Base-by-base conservation (phyloP, 2,329 filamentous ascomycete genomes). In the Scedosporium apiospermum region DNA sequence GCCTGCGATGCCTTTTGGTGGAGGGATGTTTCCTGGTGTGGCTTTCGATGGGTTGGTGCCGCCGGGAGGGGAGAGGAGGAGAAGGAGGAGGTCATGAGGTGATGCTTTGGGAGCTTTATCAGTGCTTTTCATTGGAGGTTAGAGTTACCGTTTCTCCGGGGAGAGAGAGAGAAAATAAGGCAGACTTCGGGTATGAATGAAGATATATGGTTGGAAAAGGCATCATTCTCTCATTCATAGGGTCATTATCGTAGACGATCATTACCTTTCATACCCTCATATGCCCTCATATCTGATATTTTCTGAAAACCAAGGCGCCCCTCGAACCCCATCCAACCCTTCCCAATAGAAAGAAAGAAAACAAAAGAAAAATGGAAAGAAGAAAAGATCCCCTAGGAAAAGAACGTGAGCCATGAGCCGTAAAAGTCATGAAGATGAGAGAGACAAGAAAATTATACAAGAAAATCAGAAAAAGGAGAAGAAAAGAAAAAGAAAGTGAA, bases 31-130 rank as follows among this genome's bases (percentile, higher is more conserved):
- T 12, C 34, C 34, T 4, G 58, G 58, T 3, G 21, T 61, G 58
- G 38, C 49, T n/a, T 53, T 51, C 23, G 58, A 16, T 10, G 58
- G 58, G 26, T 10, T 61, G 44, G 58, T 61, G 23, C 58, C 58
- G 4, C 58, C 58, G 10, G 44, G 58, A 16, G 44, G 44, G 14
- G 16, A 38, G 14, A 61, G 58, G 21, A 26, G 26, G 44, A 49
- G 23, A 27, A 49, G 41, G 18, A 18, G 44, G 42, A 53, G 58
- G 42, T 30, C 6, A 7, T 30, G 58, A 38, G 41, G 27, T 27
- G 41, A 26, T 21, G 44, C 23, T 23, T 18, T 44, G 44, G 16
- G 5, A 10, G 21, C 26, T 14, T 2, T 57, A 5, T 23, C 51
- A 18, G 18, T 5, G 18, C 4, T 49, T 49, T 49, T 49, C 14